Conservation (phyloP, 164 flowering plant genomes). For the Piper betle region DNA sequence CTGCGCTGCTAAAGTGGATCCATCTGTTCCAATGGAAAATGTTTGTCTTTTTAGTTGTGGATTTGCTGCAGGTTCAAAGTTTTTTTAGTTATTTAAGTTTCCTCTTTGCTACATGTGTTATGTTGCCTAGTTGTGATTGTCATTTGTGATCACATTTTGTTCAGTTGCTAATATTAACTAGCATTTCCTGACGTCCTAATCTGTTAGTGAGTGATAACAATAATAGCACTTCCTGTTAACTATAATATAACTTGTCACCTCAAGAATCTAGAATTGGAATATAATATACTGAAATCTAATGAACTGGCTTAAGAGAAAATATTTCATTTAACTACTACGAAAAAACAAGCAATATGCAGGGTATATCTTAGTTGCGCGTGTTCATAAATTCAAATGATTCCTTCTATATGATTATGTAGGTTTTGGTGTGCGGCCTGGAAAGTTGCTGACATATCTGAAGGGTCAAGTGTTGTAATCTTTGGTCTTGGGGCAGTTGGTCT, state of each 20-base stretch:
- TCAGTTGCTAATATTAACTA: too few relatives aligned
- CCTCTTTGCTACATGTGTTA: neutral
- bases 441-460: conserved; percentile 70
- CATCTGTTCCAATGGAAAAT: conserved; percentile 67
- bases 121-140: neutral
- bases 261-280: too few relatives aligned
- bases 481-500: conserved; percentile 99
- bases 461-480: conserved; percentile 78
- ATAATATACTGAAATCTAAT: too few relatives aligned
- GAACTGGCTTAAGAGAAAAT: too few relatives aligned
- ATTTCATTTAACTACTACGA: too few relatives aligned
- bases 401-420: conserved; percentile 23
- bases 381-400: too few relatives aligned
- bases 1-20: conserved; percentile 79
- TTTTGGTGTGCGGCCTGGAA: conserved; percentile 98
- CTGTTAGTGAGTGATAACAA: too few relatives aligned
- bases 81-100: neutral
- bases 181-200: too few relatives aligned
- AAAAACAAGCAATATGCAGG: too few relatives aligned
- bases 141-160: too few relatives aligned
- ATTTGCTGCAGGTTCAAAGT: conserved; percentile 69
- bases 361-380: neutral
- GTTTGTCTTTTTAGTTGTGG: conserved; percentile 96
- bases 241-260: too few relatives aligned
- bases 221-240: too few relatives aligned